phyloP scores from a whole-genome alignment of 352 stramenopile genomes.

The Aphanomyces stellatus region DNA sequence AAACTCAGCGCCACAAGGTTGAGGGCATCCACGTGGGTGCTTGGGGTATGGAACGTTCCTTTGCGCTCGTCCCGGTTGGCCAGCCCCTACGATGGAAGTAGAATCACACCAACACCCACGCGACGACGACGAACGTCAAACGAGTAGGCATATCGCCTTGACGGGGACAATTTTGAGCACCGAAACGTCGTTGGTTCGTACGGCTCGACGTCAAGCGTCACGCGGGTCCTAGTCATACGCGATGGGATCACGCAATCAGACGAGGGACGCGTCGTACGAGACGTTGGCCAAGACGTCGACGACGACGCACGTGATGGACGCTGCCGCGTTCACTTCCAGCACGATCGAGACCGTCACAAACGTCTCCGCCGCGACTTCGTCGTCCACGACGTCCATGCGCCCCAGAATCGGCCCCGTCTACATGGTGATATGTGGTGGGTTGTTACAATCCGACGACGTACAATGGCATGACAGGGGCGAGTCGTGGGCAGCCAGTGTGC shows the following conservation, averaged over 20 bases:
- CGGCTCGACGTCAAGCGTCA: slow-evolving; percentile 26
- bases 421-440: too few species aligned
- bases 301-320: slow-evolving; percentile 46
- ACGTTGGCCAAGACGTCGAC: slow-evolving; percentile 51
- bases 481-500: not conserved
- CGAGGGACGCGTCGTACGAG: slow-evolving; percentile 18
- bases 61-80: slow-evolving; percentile 38
- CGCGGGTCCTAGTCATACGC: slow-evolving; percentile 21
- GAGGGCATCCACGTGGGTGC: slow-evolving; percentile 20
- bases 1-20: slow-evolving; percentile 59
- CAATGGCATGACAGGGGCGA: not conserved
- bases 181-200: slow-evolving; percentile 40
- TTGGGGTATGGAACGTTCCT: slow-evolving; percentile 56
- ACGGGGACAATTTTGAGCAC: slow-evolving; percentile 34
- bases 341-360: slow-evolving; percentile 40
- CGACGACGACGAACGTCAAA: slow-evolving; percentile 37
- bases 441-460: not conserved
- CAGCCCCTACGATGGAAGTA: slow-evolving; percentile 34
- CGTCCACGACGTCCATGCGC: not conserved
- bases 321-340: slow-evolving; percentile 49
- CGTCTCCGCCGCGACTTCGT: not conserved
- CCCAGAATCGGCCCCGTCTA: slow-evolving; percentile 14
- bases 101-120: not conserved
- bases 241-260: not conserved
- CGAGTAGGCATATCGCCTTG: slow-evolving; percentile 53